Base-by-base conservation (phyloP, 257 asterid genomes). In the Fraxinus pennsylvanica region DNA sequence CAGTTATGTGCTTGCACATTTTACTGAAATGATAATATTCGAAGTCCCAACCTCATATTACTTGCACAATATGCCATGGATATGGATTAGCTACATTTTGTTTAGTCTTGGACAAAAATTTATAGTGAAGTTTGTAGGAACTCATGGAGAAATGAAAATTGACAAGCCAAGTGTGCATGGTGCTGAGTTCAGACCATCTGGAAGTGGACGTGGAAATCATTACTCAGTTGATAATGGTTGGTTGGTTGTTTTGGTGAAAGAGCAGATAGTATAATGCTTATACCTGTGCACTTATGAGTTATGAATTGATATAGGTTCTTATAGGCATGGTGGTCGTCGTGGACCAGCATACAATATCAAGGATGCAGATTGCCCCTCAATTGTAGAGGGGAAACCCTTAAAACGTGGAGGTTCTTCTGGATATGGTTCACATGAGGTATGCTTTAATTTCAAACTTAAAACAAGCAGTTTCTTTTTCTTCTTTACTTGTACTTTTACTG, bases 281-380 rank as follows among this genome's bases (percentile, higher is more conserved):
- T 79, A 54, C 41, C 10, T 73, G 45, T 71, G 13, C 19, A 68
- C 84, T 59, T 47, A 82, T 33, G 13, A 68, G 77, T 54, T 75
- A 65, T 63, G 82, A 73, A 73, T 76, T 83, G 32, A 81, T 79
- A 19, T 78, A 94, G 98, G 98, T 78, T 87, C 92, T 71, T 85
- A 78, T 81, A 94, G 87, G 79, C 93, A 87, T 68, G 93, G 92
- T n/a, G 92, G 90, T 76, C 92, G 96, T 39, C 96, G 96, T 77
- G 97, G 94, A 71, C 77, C 90, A 27, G 84, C 86, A 72, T 84
- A 88, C 79, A 85, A 47, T 66, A 63, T 72, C 65, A 92, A 88
- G 85, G 97, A 89, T 81, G 84, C 86, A 9, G 97, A 89, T 85
- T 89, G 90, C 74, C 74, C 88, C 78, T 83, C 91, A 59, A 67